A percentile compares a stretch with the other conserved stretches of the same genome.
Evolutionary conservation across 768 basidiomycete species (phyloP).

Genomic region (Termitomyces sp.): DNA sequence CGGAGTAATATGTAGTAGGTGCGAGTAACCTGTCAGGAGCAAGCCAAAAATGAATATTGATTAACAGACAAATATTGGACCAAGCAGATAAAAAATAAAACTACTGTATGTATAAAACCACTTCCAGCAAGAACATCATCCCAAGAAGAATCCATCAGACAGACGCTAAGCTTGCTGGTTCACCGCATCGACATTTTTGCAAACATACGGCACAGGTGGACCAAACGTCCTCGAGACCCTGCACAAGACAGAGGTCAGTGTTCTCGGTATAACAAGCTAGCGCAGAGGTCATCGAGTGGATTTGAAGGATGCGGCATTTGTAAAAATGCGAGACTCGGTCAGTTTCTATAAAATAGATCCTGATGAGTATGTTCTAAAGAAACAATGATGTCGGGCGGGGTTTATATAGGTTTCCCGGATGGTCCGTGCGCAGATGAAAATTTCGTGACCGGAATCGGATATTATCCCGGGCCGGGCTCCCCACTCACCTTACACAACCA

Average conservation of each 20-base stretch:
- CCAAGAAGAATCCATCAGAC: conserved; percentile 45
- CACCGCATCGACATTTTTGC: too few relatives aligned
- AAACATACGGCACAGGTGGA: too few relatives aligned
- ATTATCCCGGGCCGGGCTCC: not conserved
- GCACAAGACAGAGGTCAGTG: conserved; percentile 28
- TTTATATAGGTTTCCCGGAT: conserved; percentile 5
- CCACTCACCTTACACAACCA: too few relatives aligned
- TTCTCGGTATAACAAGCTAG: conserved; percentile 61
- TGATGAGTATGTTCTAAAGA: conserved; percentile 68
- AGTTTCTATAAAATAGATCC: conserved; percentile 73
- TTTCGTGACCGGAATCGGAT: not conserved
- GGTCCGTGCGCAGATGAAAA: conserved; percentile 11
- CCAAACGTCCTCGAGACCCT: conserved; percentile 49
- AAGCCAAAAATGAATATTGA: too few relatives aligned
- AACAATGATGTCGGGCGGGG: not conserved
- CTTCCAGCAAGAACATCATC: too few relatives aligned
- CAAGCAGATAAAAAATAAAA: too few relatives aligned
- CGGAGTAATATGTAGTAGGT: too few relatives aligned
- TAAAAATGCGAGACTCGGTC: conserved; percentile 73
- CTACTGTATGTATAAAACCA: too few relatives aligned
- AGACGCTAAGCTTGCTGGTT: conserved; percentile 28
- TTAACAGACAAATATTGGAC: too few relatives aligned
- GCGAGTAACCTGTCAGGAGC: too few relatives aligned
- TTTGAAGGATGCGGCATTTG: conserved; percentile 60
- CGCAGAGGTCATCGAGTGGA: conserved; percentile 56